Evolutionary conservation across 805 yeast genomes (phyloP).

Genomic region (Candida gorgasii): DNA sequence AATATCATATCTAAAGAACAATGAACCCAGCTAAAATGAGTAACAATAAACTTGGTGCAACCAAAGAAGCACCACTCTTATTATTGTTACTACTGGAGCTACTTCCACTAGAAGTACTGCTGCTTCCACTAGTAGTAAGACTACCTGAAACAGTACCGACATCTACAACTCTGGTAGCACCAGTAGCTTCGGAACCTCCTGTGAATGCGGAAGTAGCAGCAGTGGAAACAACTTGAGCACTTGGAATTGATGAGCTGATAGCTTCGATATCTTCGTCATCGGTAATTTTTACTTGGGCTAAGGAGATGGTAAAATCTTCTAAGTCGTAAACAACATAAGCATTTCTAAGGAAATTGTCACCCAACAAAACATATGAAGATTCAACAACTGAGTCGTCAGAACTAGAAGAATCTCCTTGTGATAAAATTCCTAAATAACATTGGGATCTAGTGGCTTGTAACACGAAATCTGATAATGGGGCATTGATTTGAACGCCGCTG

Average conservation of each 20-base stretch:
- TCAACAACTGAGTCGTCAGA: background rate
- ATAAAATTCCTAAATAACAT: slow-evolving; percentile 31
- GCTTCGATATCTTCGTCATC: slow-evolving; percentile 40
- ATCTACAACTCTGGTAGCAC: background rate
- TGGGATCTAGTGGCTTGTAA: slow-evolving; percentile 15
- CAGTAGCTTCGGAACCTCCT: background rate
- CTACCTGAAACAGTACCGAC: slow-evolving; percentile 3
- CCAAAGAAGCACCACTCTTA: background rate
- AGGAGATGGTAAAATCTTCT: slow-evolving; percentile 54
- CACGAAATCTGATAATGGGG: slow-evolving; percentile 43
- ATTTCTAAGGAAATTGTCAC: slow-evolving; percentile 64
- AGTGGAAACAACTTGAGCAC: slow-evolving; percentile 47
- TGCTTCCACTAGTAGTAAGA: background rate
- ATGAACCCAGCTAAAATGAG: background rate
- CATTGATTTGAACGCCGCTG: slow-evolving; percentile 56
- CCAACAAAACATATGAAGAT: slow-evolving; percentile 44
- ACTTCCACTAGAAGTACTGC: background rate
- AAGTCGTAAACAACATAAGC: slow-evolving; percentile 68
- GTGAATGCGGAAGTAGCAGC: slow-evolving; percentile 37
- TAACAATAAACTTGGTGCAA: background rate
- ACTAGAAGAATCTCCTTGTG: slow-evolving; percentile 12
- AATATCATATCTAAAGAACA: background rate
- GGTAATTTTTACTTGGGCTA: slow-evolving; percentile 41
- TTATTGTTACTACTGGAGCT: background rate
- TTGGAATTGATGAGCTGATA: slow-evolving; percentile 31